phyloP scores from a whole-genome alignment of 2,329 filamentous ascomycete species.

The Elsinoe necatrix region DNA sequence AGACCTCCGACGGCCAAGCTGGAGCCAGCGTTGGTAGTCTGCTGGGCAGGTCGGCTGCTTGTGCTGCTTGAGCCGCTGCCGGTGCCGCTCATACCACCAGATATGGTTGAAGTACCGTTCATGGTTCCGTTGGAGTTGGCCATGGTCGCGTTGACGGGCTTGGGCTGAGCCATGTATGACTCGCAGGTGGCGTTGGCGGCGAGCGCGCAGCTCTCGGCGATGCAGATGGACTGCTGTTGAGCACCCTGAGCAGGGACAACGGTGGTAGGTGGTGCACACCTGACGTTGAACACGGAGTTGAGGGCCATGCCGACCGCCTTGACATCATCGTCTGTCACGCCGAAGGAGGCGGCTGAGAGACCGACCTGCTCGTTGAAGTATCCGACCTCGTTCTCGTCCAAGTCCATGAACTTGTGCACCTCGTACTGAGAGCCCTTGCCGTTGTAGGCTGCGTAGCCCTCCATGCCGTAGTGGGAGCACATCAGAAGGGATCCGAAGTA shows the following conservation, averaged over 20 bases:
- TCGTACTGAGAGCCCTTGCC: conserved; percentile 43
- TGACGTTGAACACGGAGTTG: conserved; percentile 43
- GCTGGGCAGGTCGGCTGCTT: conserved; percentile 3
- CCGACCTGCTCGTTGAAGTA: conserved; percentile 55
- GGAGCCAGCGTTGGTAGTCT: conserved; percentile 10
- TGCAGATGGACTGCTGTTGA: conserved; percentile 50
- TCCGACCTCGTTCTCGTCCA: conserved; percentile 43
- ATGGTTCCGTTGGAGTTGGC: conserved; percentile 7
- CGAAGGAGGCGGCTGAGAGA: conserved; percentile 49
- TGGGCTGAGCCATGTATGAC: conserved; percentile 32
- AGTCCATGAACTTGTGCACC: conserved; percentile 51
- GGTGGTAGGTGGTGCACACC: conserved; percentile 41
- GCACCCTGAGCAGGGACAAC: conserved; percentile 40
- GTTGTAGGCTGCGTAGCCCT: conserved; percentile 44
- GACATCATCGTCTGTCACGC: conserved; percentile 48
- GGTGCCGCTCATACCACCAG: conserved; percentile 3
- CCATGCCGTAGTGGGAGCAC: conserved; percentile 44
- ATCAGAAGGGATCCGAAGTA: conserved; percentile 53
- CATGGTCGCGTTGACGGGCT: conserved; percentile 18
- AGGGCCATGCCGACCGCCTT: conserved; percentile 43
- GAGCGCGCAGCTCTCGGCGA: conserved; percentile 42
- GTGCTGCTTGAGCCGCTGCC: conserved; percentile 1
- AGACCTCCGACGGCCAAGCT: conserved; percentile 7
- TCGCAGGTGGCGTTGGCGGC: conserved; percentile 40
- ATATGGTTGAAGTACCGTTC: not conserved